Conservation (phyloP, 2,329 filamentous ascomycete species). For the Alternaria sp. region DNA sequence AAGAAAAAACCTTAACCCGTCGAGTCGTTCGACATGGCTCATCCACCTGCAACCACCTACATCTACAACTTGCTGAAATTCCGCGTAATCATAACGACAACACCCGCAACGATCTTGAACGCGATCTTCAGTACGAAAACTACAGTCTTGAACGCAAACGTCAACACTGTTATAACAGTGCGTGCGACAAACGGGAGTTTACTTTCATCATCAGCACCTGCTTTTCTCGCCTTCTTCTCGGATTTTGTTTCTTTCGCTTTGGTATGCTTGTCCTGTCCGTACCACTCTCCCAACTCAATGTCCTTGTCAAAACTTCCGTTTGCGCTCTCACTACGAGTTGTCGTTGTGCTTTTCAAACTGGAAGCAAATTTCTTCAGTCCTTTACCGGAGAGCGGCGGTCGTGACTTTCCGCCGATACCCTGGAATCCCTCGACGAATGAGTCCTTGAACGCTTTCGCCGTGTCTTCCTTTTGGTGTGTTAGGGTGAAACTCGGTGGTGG, state of each 20-base stretch:
- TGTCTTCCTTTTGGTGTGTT: conserved; percentile 36
- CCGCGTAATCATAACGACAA: conserved; percentile 51
- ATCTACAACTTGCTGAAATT: conserved; percentile 48
- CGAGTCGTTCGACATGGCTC: neutral
- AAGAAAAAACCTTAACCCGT: neutral
- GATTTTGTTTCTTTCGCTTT: conserved; percentile 23
- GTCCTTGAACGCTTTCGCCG: conserved; percentile 42
- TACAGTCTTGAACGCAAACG: conserved; percentile 54
- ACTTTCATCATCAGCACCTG: conserved; percentile 43
- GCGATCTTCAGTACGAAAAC: conserved; percentile 54
- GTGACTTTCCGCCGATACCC: conserved; percentile 40
- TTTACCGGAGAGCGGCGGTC: conserved; percentile 27
- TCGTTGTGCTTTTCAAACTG: conserved; percentile 30
- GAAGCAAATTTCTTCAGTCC: conserved; percentile 37
- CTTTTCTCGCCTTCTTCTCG: conserved; percentile 42
- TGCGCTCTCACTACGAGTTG: conserved; percentile 23
- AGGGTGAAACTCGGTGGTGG: conserved; percentile 42
- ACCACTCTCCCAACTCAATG: conserved; percentile 51
- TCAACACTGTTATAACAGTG: conserved; percentile 52
- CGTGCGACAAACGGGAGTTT: conserved; percentile 52
- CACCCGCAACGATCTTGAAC: conserved; percentile 53
- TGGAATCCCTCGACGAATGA: conserved; percentile 47
- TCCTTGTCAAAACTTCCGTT: conserved; percentile 48
- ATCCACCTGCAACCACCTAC: neutral
- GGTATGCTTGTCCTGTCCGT: conserved; percentile 40